Conservation (phyloP, 768 basidiomycete genomes). For the Gautieria morchelliformis region DNA sequence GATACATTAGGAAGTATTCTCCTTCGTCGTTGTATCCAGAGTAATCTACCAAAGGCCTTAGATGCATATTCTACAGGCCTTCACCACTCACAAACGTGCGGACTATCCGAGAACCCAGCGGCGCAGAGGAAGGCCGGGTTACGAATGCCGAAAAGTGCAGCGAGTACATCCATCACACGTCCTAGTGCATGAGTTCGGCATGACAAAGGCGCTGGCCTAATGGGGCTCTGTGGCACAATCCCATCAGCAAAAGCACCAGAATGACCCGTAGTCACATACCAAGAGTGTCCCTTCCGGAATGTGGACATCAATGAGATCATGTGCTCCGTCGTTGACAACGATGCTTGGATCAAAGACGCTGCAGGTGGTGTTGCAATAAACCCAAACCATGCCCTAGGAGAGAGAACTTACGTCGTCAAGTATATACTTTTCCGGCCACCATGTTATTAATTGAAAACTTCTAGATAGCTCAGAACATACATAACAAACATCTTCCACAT, state of each 20-base stretch:
- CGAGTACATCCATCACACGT: constrained; percentile 20
- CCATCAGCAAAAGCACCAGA: neutral
- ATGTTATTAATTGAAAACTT: neutral
- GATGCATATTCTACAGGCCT: neutral
- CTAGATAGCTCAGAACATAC: neutral
- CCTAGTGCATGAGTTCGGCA: constrained; percentile 23
- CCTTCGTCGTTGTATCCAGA: constrained; percentile 19
- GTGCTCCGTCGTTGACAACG: constrained; percentile 23
- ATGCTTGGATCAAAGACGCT: constrained; percentile 22
- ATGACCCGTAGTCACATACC: neutral
- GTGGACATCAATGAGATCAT: constrained; percentile 17
- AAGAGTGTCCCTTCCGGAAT: constrained; percentile 22
- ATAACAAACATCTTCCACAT: constrained; percentile 20
- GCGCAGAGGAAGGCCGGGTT: constrained; percentile 18
- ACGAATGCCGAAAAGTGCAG: constrained; percentile 20
- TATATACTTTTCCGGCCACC: neutral
- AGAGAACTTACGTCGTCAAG: neutral
- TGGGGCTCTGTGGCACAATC: constrained; percentile 11
- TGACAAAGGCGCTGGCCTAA: constrained; percentile 22
- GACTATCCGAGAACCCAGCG: constrained; percentile 19
- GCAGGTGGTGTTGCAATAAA: constrained; percentile 19
- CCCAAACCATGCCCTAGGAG: neutral
- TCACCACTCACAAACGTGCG: constrained; percentile 17
- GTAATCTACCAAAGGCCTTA: constrained; percentile 8
- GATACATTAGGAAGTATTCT: constrained; percentile 24